A percentile compares a stretch with the other conserved stretches of the same genome.
Conservation (phyloP, 352 stramenopile species). For the Globisporangium spinosum region DNA sequence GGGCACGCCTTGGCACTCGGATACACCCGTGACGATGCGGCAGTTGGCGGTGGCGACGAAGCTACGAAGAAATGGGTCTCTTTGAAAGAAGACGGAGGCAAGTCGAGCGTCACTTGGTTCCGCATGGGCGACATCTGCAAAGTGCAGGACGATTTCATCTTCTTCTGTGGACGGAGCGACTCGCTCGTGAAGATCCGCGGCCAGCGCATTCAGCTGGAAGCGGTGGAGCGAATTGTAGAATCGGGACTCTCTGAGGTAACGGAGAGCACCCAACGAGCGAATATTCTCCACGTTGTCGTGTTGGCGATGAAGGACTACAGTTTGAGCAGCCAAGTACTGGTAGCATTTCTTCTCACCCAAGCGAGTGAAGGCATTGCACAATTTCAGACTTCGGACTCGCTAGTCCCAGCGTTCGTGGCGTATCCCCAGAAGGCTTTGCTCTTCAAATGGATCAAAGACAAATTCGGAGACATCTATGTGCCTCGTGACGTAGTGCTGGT, state of each 20-base stretch:
- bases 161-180: conserved; percentile 42
- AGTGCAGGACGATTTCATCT: conserved; percentile 29
- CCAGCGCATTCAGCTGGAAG: conserved; percentile 46
- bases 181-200: conserved; percentile 53
- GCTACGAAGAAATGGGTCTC: conserved; percentile 1
- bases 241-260: conserved; percentile 20
- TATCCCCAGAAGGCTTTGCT: conserved; percentile 22
- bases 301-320: conserved; percentile 8
- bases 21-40: conserved; percentile 24
- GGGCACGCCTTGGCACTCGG: conserved; percentile 31
- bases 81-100: not conserved
- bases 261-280: conserved; percentile 2
- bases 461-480: conserved; percentile 29
- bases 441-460: conserved; percentile 27
- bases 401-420: not conserved
- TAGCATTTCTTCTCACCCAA: conserved; percentile 10
- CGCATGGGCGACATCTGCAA: conserved; percentile 45
- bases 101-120: conserved; percentile 19
- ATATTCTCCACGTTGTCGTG: not conserved
- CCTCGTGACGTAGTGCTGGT: conserved; percentile 26
- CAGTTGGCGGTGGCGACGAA: not conserved
- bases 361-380: not conserved
- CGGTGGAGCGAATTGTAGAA: conserved; percentile 28
- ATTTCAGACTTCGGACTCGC: not conserved
- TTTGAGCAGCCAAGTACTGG: conserved; percentile 9